Evolutionary conservation across 1,139 yeast species (phyloP).

Genomic region (Kurtzmaniella quercitrusa): DNA sequence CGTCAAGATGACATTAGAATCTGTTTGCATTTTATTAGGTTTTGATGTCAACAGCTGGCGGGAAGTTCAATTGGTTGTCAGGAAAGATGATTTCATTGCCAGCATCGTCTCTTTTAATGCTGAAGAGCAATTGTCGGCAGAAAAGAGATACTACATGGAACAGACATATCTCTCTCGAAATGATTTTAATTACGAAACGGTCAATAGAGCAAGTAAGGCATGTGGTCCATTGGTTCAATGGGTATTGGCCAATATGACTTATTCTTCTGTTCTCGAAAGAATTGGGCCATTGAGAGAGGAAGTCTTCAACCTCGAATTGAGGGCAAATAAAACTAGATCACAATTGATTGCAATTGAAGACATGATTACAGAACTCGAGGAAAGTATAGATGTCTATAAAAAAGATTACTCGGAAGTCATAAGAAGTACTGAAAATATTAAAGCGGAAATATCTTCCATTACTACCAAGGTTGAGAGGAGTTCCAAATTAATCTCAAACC

Average conservation of each 20-base stretch:
- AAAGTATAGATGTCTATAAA: constrained; percentile 65
- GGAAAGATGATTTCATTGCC: constrained; percentile 85
- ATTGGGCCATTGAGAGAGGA: constrained; percentile 76
- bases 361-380: constrained; percentile 74
- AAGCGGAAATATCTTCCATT: constrained; percentile 63
- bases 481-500: constrained; percentile 53
- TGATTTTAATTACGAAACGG: constrained; percentile 68
- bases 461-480: constrained; percentile 63
- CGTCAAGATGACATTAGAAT: constrained; percentile 80
- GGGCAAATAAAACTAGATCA: constrained; percentile 58
- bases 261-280: constrained; percentile 61
- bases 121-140: constrained; percentile 52
- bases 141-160: constrained; percentile 55
- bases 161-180: constrained; percentile 55
- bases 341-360: constrained; percentile 73
- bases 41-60: constrained; percentile 70
- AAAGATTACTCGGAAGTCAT: constrained; percentile 67
- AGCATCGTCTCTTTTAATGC: constrained; percentile 74
- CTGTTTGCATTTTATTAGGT: constrained; percentile 81
- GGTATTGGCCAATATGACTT: constrained; percentile 83
- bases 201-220: constrained; percentile 87
- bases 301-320: constrained; percentile 54
- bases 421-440: constrained; percentile 73
- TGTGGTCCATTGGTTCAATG: constrained; percentile 91
- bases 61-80: constrained; percentile 74